These are phyloP conservation scores for Raffaelea deltoideospora DNA, from an alignment of 2,329 filamentous ascomycete species.

Conservation along the genomic window DNA sequence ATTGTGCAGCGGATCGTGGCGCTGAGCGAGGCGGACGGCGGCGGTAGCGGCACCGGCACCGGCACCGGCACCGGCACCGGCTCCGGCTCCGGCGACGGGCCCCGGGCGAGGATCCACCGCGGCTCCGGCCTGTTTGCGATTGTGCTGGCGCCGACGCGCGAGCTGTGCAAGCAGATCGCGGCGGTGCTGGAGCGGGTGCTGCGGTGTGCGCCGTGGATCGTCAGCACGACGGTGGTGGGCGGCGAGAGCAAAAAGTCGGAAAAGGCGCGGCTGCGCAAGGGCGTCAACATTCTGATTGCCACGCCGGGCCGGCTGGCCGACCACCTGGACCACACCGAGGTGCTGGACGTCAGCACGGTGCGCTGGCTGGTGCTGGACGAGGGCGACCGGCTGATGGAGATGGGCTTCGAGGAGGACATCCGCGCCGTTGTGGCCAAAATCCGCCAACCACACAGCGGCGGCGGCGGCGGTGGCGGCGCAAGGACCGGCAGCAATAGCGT, in stretches of 20 bases:
- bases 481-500: too few relatives aligned
- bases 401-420: conserved; percentile 91
- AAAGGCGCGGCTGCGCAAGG: conserved; percentile 86
- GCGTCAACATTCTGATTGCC: conserved; percentile 87
- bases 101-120: conserved; percentile 48
- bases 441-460: conserved; percentile 48
- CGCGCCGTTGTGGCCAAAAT: conserved; percentile 73
- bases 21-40: conserved; percentile 44
- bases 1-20: conserved; percentile 79
- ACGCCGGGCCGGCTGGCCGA: conserved; percentile 85
- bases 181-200: conserved; percentile 73
- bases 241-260: conserved; percentile 63
- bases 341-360: conserved; percentile 73
- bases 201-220: conserved; percentile 84
- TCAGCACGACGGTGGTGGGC: conserved; percentile 68
- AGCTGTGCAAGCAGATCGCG: conserved; percentile 87
- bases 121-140: conserved; percentile 88
- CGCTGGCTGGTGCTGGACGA: conserved; percentile 92
- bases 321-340: conserved; percentile 85
- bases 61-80: conserved; percentile 23
- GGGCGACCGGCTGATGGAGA: conserved; percentile 94
- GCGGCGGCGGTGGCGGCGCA: too few relatives aligned
- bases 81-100: background rate
- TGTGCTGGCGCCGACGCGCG: conserved; percentile 83
- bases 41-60: conserved; percentile 16